These are phyloP conservation scores for Panus rudis DNA, from an alignment of 768 basidiomycete genomes.

Conservation along the genomic window DNA sequence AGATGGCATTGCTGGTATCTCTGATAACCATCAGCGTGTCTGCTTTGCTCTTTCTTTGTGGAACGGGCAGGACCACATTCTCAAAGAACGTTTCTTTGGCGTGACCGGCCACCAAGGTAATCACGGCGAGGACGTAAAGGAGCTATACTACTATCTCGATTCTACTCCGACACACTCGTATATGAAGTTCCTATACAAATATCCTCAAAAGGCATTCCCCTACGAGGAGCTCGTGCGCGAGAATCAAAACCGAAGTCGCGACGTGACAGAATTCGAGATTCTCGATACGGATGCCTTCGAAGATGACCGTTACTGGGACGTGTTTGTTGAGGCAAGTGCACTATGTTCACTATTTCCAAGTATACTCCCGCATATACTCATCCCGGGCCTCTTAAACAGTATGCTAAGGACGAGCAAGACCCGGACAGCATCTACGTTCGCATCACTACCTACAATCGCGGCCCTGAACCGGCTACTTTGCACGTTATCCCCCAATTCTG, in stretches of 20 bases:
- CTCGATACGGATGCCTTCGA: slow-evolving; percentile 89
- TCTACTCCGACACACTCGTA: slow-evolving; percentile 98
- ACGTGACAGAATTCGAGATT: slow-evolving; percentile 90
- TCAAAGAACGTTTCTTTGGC: slow-evolving; percentile 96
- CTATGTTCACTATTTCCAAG: neutral
- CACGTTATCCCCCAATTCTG: slow-evolving; percentile 94
- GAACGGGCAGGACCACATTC: slow-evolving; percentile 91
- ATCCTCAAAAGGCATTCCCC: slow-evolving; percentile 86
- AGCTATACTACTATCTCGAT: slow-evolving; percentile 97
- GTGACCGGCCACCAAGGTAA: slow-evolving; percentile 97
- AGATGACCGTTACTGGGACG: slow-evolving; percentile 95
- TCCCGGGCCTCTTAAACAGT: slow-evolving; percentile 38
- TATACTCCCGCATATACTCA: slow-evolving; percentile 5
- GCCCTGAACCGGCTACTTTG: slow-evolving; percentile 88
- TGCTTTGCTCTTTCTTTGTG: slow-evolving; percentile 89
- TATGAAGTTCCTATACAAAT: slow-evolving; percentile 99
- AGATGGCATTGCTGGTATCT: slow-evolving; percentile 95
- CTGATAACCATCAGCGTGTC: slow-evolving; percentile 92
- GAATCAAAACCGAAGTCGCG: slow-evolving; percentile 72
- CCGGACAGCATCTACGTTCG: slow-evolving; percentile 86
- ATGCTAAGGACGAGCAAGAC: slow-evolving; percentile 94
- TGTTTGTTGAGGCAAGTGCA: slow-evolving; percentile 84
- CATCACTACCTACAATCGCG: slow-evolving; percentile 94
- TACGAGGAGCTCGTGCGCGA: slow-evolving; percentile 92
- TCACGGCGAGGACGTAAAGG: slow-evolving; percentile 99